Base-by-base conservation (phyloP, 2,329 filamentous ascomycete genomes). In the Metarhizium guizhouense region DNA sequence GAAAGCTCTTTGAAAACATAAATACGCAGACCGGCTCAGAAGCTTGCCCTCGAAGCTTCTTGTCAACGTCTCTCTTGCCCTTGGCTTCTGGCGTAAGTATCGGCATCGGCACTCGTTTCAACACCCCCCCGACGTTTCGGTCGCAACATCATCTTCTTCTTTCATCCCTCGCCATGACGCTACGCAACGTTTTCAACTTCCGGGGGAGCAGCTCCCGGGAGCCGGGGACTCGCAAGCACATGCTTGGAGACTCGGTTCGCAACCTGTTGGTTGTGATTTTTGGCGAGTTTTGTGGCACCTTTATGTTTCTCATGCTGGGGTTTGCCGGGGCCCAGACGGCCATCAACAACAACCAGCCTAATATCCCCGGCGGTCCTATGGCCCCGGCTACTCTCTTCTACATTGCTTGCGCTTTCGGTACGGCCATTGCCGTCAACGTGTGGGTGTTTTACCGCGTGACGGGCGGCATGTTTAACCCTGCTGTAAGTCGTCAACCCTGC, bases 371-470 rank as follows among this genome's bases (percentile, higher is more conserved):
- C 0, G 64, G 65, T 0, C 64, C 65, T 6, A 64, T 73, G 1
- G 55, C 67, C 13, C 66, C 71, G 0, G 64, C 65, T 47, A 70
- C 66, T 34, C 63, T 81, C 42, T 62, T 82, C 25, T 81, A 77
- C 62, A 76, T 82, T 57, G 74, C 77, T 36, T 61, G 76, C 1
- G 69, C 72, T 38, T 82, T 82, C 54, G 78, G 77, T 13, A 66
- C 77, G 8, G 74, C 77, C 3, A 64, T 83, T 25, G 71, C 76
- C 2, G 74, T 79, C 55, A 80, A 76, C 38, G 77, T 77, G 2
- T 81, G 77, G 77, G 69, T 76, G 1, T 81, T 80, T 59, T 81
- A 73, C 61, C 71, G 79, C 25, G 72, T 82, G 16, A 77, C 73
- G 11, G 74, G 74, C 25, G 74, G 74, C 51, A 72, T 78, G 65